phyloP scores from a whole-genome alignment of 768 basidiomycete genomes.

The Tylopilus intermedius region DNA sequence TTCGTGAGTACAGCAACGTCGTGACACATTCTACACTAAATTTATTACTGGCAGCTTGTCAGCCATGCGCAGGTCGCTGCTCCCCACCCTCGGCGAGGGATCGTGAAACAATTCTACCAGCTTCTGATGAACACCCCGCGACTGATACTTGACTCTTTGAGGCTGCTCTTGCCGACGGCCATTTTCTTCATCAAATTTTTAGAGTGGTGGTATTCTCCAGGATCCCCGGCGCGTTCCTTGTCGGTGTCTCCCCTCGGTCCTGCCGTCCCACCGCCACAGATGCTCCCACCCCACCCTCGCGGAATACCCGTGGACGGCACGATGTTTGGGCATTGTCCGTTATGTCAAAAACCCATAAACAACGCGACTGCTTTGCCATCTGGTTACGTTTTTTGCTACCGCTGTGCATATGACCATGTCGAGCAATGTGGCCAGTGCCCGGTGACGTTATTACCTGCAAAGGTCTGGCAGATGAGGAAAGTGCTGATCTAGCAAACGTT shows the following conservation, averaged over 20 bases:
- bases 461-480: slow-evolving; percentile 81
- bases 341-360: slow-evolving; percentile 66
- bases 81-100: slow-evolving; percentile 30
- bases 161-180: slow-evolving; percentile 74
- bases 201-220: slow-evolving; percentile 99
- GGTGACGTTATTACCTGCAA: slow-evolving; percentile 73
- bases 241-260: slow-evolving; percentile 59
- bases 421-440: slow-evolving; percentile 78
- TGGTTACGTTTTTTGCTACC: slow-evolving; percentile 93
- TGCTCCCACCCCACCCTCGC: slow-evolving; percentile 69
- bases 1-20: slow-evolving; percentile 46
- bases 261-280: slow-evolving; percentile 69
- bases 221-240: slow-evolving; percentile 76
- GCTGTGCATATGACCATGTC: slow-evolving; percentile 82
- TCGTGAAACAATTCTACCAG: slow-evolving; percentile 41
- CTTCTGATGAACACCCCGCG: slow-evolving; percentile 52
- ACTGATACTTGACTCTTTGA: slow-evolving; percentile 70
- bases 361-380: slow-evolving; percentile 90
- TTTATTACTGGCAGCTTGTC: slow-evolving; percentile 12
- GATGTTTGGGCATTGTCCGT: slow-evolving; percentile 78
- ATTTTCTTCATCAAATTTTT: slow-evolving; percentile 96
- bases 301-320: slow-evolving; percentile 59
- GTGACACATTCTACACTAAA: background rate
- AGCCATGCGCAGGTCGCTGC: slow-evolving; percentile 13
- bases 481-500: slow-evolving; percentile 59